Evolutionary conservation across 1,284 basidiomycete species (phyloP).

Genomic region (Pseudozyma pruni): DNA sequence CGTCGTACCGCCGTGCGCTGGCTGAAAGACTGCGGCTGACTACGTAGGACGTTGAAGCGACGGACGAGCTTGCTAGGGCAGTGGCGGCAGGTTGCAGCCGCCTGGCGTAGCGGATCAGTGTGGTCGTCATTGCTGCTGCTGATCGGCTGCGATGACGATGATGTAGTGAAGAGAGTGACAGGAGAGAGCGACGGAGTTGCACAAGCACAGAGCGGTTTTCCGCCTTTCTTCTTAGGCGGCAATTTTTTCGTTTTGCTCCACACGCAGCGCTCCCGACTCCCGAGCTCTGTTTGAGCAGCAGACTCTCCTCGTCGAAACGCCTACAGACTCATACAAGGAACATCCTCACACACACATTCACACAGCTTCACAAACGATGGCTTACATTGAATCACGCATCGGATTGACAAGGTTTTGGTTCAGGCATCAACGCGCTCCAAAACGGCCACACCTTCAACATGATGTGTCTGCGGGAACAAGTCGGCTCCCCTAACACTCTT

Average conservation of each 20-base stretch:
- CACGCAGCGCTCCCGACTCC: constrained; percentile 10
- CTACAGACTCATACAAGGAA: neutral
- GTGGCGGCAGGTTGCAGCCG: constrained; percentile 1
- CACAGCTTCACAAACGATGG: neutral
- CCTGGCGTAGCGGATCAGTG: constrained; percentile 15
- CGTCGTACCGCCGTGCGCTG: constrained; percentile 11
- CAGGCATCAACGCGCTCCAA: constrained; percentile 36
- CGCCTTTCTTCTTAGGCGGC: constrained; percentile 11
- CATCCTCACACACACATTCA: neutral
- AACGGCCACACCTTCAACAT: constrained; percentile 66
- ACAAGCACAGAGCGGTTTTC: neutral
- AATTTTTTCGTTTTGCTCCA: constrained; percentile 11
- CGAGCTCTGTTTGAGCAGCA: neutral
- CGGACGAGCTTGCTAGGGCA: neutral
- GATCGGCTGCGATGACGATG: neutral
- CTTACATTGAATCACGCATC: too few species aligned
- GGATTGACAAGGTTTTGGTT: neutral
- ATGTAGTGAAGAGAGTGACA: too few species aligned
- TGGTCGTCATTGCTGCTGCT: constrained; percentile 4
- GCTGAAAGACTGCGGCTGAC: constrained; percentile 18
- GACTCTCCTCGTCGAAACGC: neutral
- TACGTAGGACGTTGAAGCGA: neutral
- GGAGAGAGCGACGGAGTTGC: neutral
- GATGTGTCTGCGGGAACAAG: constrained; percentile 67
- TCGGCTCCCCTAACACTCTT: constrained; percentile 63